Percentiles rank a stretch among this genome's conserved stretches.
Conservation (phyloP, 2,329 filamentous ascomycete species). For the Daldinia eschscholtzii region DNA sequence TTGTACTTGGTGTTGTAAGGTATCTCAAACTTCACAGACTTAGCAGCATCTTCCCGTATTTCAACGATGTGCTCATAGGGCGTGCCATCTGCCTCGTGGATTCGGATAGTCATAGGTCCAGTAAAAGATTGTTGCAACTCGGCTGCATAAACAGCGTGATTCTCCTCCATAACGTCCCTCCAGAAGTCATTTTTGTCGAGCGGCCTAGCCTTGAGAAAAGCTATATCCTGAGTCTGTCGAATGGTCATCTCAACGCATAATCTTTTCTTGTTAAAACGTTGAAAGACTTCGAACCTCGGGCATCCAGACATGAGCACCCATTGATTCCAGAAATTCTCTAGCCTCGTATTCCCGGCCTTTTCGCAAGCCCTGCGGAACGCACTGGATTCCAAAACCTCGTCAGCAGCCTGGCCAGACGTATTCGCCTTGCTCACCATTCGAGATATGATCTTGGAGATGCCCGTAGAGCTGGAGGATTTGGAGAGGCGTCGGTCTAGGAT, state of each 20-base stretch:
- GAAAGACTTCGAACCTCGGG: conserved; percentile 85
- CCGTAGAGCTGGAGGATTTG: conserved; percentile 87
- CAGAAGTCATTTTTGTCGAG: conserved; percentile 83
- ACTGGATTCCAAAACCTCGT: conserved; percentile 79
- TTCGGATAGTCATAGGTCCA: conserved; percentile 96
- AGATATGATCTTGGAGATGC: conserved; percentile 86
- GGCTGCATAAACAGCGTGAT: conserved; percentile 75
- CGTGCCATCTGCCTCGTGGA: conserved; percentile 97
- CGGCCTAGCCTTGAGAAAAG: conserved; percentile 59
- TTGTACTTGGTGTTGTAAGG: conserved; percentile 99
- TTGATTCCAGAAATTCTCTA: conserved; percentile 93
- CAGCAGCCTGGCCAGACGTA: conserved; percentile 69
- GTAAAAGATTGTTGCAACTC: conserved; percentile 85
- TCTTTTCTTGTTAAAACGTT: conserved; percentile 97
- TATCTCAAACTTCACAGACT: conserved; percentile 85
- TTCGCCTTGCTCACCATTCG: conserved; percentile 89
- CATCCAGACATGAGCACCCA: conserved; percentile 93
- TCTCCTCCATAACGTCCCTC: conserved; percentile 84
- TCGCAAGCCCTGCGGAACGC: conserved; percentile 88
- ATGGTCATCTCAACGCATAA: conserved; percentile 94
- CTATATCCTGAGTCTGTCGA: conserved; percentile 75
- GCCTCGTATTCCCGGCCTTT: conserved; percentile 85
- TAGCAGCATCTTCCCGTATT: conserved; percentile 86
- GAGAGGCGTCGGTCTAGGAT: conserved; percentile 92
- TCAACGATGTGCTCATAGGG: conserved; percentile 98